A percentile compares a stretch with the other conserved stretches of the same genome.
phyloP scores from a whole-genome alignment of 257 asterid genomes.

The Striga asiatica region DNA sequence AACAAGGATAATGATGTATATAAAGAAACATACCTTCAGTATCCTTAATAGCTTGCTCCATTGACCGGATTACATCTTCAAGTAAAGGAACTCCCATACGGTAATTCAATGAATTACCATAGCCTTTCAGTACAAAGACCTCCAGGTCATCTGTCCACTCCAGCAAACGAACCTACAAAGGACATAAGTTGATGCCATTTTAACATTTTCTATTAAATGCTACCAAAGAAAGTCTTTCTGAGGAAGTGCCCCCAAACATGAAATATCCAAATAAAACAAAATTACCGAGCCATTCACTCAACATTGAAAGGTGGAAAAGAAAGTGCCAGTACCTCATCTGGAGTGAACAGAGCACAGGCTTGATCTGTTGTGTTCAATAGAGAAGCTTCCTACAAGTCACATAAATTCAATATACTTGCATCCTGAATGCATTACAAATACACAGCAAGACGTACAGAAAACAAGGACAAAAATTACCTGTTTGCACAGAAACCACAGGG shows the following conservation, averaged over 20 bases:
- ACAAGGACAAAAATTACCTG: conserved; percentile 38
- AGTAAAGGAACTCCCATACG: conserved; percentile 94
- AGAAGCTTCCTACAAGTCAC: conserved; percentile 75
- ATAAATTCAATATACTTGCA: neutral
- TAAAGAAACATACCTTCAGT: conserved; percentile 58
- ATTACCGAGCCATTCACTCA: neutral
- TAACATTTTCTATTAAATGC: neutral
- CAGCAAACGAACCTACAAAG: conserved; percentile 53
- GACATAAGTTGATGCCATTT: neutral
- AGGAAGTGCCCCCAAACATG: conserved; percentile 9
- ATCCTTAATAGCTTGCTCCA: conserved; percentile 82
- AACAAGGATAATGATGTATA: no score
- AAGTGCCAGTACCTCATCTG: conserved; percentile 65
- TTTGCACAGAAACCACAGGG: conserved; percentile 88
- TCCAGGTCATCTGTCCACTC: conserved; percentile 97
- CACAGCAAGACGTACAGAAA: conserved; percentile 8
- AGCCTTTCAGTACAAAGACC: conserved; percentile 75
- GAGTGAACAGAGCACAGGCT: conserved; percentile 80
- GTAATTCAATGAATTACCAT: conserved; percentile 83
- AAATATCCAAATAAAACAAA: conserved; percentile 5
- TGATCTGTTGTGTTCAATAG: conserved; percentile 60
- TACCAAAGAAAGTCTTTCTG: neutral
- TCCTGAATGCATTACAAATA: conserved; percentile 9
- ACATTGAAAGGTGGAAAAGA: conserved; percentile 2
- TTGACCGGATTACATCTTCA: conserved; percentile 75